Evolutionary conservation across 345 rosid species (phyloP).

Genomic region (Hibiscus syriacus): DNA sequence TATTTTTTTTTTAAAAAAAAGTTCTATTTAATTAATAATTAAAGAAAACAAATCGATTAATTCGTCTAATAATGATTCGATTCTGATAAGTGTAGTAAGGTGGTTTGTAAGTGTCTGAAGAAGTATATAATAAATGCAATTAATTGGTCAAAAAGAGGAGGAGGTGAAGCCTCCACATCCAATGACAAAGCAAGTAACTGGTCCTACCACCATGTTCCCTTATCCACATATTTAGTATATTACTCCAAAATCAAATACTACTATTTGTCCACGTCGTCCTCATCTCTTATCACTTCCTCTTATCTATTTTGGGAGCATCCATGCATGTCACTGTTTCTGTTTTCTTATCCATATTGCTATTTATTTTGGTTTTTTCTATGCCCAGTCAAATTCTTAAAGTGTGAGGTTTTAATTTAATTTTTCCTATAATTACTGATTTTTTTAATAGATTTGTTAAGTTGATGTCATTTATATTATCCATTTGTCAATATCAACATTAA

Average conservation of each 20-base stretch:
- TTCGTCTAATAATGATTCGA: no score
- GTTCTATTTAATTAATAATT: no score
- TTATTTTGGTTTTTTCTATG: background rate
- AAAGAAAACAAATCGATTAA: no score
- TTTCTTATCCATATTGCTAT: background rate
- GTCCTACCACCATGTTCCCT: background rate
- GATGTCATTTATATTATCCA: no score
- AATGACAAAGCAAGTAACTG: conserved; percentile 14
- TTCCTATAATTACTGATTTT: no score
- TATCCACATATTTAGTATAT: background rate
- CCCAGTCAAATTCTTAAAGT: background rate
- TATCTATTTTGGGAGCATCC: background rate
- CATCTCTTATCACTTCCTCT: background rate
- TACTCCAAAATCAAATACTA: background rate
- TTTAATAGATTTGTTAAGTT: no score
- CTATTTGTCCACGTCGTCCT: no score
- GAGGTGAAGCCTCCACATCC: conserved; percentile 15
- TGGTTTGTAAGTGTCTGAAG: background rate
- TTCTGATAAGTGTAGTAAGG: background rate
- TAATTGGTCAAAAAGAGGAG: background rate
- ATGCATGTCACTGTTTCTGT: background rate
- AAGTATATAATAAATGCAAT: background rate
- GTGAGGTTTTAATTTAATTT: background rate
- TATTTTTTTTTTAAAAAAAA: no score
- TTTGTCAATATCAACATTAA: no score